These are phyloP conservation scores for Pichia sp. DNA, from an alignment of 1,139 yeast genomes.

Conservation along the genomic window DNA sequence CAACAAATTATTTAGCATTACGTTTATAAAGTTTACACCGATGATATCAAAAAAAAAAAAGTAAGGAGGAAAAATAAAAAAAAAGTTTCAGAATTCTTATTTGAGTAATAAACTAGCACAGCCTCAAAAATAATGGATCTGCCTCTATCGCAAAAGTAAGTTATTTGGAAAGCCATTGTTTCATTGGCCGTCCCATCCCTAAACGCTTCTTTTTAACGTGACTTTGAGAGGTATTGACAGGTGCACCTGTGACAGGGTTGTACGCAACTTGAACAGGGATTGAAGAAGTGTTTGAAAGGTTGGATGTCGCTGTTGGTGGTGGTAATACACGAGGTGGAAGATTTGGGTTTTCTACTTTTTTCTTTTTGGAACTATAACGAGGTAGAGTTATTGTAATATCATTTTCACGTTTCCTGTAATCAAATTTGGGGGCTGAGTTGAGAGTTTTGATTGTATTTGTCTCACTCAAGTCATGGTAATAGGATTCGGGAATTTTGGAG, in stretches of 20 bases:
- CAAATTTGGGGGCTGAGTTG: too few relatives aligned
- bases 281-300: too few relatives aligned
- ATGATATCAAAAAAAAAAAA: slow-evolving; percentile 1
- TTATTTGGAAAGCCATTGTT: slow-evolving; percentile 16
- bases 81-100: not conserved
- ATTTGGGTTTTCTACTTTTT: not conserved
- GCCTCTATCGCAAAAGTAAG: too few relatives aligned
- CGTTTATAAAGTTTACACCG: too few relatives aligned
- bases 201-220: slow-evolving; percentile 15
- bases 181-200: slow-evolving; percentile 24
- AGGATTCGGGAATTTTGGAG: not conserved
- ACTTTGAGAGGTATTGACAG: not conserved
- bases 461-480: not conserved
- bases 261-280: slow-evolving; percentile 1
- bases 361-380: not conserved
- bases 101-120: slow-evolving; percentile 2
- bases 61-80: not conserved
- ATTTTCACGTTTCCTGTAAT: not conserved
- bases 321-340: slow-evolving; percentile 1
- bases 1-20: too few relatives aligned
- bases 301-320: not conserved
- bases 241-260: slow-evolving; percentile 13
- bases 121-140: slow-evolving; percentile 3
- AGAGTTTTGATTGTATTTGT: too few relatives aligned
- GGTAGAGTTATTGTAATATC: not conserved